Conservation (phyloP, 2,329 filamentous ascomycete species). For the Neopestalotiopsis sp. region DNA sequence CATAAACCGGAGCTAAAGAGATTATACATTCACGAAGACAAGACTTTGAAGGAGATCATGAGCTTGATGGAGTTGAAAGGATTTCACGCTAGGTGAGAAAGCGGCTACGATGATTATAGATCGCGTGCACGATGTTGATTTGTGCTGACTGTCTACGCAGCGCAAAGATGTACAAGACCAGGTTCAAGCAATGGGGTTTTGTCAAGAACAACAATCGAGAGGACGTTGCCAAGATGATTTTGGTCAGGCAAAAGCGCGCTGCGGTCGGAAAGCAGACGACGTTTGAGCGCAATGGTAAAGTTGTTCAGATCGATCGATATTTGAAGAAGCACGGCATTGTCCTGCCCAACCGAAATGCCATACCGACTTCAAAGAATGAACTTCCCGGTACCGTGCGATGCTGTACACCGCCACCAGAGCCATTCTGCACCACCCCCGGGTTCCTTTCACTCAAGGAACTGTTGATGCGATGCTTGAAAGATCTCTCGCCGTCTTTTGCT, state of each 20-base stretch:
- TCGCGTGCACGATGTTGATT: background rate
- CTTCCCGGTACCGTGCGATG: conserved; percentile 11
- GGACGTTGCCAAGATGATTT: conserved; percentile 17
- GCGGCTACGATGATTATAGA: background rate
- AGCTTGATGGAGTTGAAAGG: conserved; percentile 27
- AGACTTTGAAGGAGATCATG: conserved; percentile 27
- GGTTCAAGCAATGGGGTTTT: conserved; percentile 19
- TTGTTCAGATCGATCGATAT: conserved; percentile 16
- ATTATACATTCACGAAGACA: conserved; percentile 30
- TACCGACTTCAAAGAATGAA: background rate
- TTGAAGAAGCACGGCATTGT: conserved; percentile 14
- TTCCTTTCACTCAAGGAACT: conserved; percentile 10
- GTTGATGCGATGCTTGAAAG: background rate
- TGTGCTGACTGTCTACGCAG: conserved; percentile 6
- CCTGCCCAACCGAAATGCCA: background rate
- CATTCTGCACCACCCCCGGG: background rate
- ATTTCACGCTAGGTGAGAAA: conserved; percentile 27
- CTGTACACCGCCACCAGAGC: conserved; percentile 9
- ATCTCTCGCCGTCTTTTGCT: conserved; percentile 5
- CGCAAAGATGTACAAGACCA: conserved; percentile 20
- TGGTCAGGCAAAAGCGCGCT: conserved; percentile 12
- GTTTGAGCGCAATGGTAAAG: conserved; percentile 15
- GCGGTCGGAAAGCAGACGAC: conserved; percentile 16
- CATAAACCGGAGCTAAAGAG: conserved; percentile 29
- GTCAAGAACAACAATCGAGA: conserved; percentile 18